These are phyloP conservation scores for Penicillium longicatenatum DNA, from an alignment of 495 filamentous ascomycete species.

Conservation along the genomic window DNA sequence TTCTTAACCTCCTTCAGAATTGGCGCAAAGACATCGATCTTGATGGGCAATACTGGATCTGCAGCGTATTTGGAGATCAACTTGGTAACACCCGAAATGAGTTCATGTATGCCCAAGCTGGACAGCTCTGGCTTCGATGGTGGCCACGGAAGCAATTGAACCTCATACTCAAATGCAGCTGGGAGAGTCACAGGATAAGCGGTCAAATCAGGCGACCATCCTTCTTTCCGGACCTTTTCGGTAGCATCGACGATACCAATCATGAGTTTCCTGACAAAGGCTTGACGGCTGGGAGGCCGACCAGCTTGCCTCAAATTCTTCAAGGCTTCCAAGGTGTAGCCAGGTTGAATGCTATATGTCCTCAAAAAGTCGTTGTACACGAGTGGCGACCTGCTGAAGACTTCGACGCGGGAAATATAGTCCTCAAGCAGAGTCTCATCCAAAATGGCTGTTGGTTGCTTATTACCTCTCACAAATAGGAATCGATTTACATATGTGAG, in stretches of 20 bases:
- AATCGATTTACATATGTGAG: background rate
- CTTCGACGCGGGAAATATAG: background rate
- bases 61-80: slow-evolving; percentile 4
- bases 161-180: slow-evolving; percentile 7
- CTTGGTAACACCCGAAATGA: background rate
- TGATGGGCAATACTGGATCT: slow-evolving; percentile 5
- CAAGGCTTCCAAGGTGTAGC: background rate
- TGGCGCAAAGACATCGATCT: background rate
- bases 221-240: background rate
- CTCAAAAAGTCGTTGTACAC: background rate
- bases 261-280: background rate
- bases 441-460: background rate
- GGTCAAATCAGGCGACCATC: background rate
- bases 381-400: background rate
- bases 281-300: background rate
- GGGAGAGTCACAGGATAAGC: slow-evolving; percentile 7
- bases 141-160: slow-evolving; percentile 1
- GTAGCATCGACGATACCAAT: background rate
- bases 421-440: background rate
- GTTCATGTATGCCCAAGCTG: background rate
- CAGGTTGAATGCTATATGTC: background rate
- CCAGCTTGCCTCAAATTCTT: background rate
- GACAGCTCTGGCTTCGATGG: background rate
- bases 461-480: background rate
- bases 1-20: background rate